Conservation (phyloP, 129 eudicot species). For the Helichrysum umbraculigerum region DNA sequence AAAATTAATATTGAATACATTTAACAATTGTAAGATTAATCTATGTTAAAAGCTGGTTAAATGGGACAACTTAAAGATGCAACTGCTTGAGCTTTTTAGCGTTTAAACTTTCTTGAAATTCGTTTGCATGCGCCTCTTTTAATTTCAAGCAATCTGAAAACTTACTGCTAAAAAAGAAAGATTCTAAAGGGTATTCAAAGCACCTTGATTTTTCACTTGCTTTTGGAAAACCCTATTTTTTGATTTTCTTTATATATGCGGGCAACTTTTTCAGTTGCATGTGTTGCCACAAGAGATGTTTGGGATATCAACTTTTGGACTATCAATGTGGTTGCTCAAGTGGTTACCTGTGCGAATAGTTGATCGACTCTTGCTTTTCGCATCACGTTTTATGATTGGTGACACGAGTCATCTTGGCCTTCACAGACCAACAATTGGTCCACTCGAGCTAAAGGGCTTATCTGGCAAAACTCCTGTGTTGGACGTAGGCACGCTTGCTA, state of each 20-base stretch:
- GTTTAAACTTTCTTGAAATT: slow-evolving; percentile 47
- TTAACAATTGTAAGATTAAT: neutral
- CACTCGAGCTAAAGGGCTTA: slow-evolving; percentile 49
- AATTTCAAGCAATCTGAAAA: slow-evolving; percentile 27
- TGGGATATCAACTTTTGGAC: slow-evolving; percentile 69
- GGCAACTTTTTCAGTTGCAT: slow-evolving; percentile 46
- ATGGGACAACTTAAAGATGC: neutral
- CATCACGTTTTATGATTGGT: slow-evolving; percentile 54
- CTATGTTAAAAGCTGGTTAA: neutral
- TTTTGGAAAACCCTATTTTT: slow-evolving; percentile 19
- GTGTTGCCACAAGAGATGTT: slow-evolving; percentile 71
- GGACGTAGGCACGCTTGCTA: slow-evolving; percentile 68
- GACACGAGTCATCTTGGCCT: slow-evolving; percentile 52
- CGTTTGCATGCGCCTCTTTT: slow-evolving; percentile 55
- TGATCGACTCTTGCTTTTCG: slow-evolving; percentile 48
- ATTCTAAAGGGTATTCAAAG: slow-evolving; percentile 29
- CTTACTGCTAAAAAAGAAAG: slow-evolving; percentile 23
- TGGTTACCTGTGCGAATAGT: slow-evolving; percentile 56
- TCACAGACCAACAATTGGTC: slow-evolving; percentile 63
- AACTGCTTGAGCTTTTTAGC: slow-evolving; percentile 8
- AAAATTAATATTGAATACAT: neutral
- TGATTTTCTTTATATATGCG: neutral
- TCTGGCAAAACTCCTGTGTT: slow-evolving; percentile 75
- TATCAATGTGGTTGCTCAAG: slow-evolving; percentile 61
- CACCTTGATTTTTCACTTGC: neutral